Evolutionary conservation across 768 basidiomycete species (phyloP).

Genomic region (Candolleomyces aberdarensis): DNA sequence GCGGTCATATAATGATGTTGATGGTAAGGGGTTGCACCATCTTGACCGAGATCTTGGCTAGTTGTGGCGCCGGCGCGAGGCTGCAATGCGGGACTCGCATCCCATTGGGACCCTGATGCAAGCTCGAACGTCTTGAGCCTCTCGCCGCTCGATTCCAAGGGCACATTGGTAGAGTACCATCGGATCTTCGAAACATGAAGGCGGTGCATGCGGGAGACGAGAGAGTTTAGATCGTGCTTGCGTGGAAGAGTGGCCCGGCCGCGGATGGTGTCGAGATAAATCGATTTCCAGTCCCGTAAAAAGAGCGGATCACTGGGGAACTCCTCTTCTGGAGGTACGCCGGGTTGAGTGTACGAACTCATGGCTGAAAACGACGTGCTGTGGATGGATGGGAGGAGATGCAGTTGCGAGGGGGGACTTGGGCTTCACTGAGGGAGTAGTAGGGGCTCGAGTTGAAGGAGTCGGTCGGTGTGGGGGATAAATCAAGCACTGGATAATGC

Average conservation of each 20-base stretch:
- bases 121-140: background rate
- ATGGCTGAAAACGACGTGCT: background rate
- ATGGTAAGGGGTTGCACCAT: background rate
- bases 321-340: slow-evolving; percentile 1
- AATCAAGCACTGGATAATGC: no score
- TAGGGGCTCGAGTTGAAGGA: no score
- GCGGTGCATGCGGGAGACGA: background rate
- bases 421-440: background rate
- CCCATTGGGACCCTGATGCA: background rate
- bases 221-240: background rate
- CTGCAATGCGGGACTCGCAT: background rate
- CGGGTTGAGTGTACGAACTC: background rate
- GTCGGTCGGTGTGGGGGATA: no score
- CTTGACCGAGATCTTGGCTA: background rate
- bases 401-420: background rate
- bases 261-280: background rate
- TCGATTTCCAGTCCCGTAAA: background rate
- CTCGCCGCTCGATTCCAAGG: background rate
- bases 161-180: background rate
- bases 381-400: background rate
- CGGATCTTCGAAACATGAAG: slow-evolving; percentile 1
- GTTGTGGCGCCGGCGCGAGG: background rate
- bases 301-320: slow-evolving; percentile 1
- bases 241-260: background rate
- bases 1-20: background rate